These are phyloP conservation scores for Gautieria morchelliformis DNA, from an alignment of 768 basidiomycete species.

Conservation along the genomic window DNA sequence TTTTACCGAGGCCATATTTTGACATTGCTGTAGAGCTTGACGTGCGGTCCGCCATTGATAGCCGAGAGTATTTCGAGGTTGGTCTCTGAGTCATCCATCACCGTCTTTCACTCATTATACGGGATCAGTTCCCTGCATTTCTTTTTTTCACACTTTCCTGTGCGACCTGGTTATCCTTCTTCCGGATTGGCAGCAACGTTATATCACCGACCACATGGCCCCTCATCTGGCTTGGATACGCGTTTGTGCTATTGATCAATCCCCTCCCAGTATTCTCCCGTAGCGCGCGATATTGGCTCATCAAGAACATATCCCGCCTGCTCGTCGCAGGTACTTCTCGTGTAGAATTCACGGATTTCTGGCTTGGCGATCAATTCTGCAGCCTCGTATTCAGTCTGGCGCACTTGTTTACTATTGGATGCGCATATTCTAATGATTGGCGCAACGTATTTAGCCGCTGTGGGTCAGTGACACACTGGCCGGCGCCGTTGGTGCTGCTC, in stretches of 20 bases:
- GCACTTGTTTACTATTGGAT: conserved; percentile 64
- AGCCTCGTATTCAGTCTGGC: conserved; percentile 69
- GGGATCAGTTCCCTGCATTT: conserved; percentile 61
- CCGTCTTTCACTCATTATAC: no score
- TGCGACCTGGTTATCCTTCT: conserved; percentile 80
- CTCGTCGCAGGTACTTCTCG: conserved; percentile 56
- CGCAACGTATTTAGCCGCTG: conserved; percentile 35
- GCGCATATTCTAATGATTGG: conserved; percentile 56
- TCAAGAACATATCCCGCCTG: conserved; percentile 53
- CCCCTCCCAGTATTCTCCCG: conserved; percentile 63
- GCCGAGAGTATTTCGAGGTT: conserved; percentile 68
- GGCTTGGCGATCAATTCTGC: conserved; percentile 83
- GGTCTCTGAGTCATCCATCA: neutral
- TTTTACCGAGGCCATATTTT: neutral
- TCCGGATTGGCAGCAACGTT: conserved; percentile 42
- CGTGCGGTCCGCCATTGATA: conserved; percentile 60
- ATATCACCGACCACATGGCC: conserved; percentile 70
- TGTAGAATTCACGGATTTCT: conserved; percentile 87
- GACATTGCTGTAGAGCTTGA: conserved; percentile 49
- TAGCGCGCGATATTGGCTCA: conserved; percentile 71
- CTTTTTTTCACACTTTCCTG: conserved; percentile 66
- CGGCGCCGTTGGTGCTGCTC: conserved; percentile 46
- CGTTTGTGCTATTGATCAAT: conserved; percentile 52
- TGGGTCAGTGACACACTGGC: conserved; percentile 51
- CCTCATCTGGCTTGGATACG: conserved; percentile 67